Evolutionary conservation across 2,329 filamentous ascomycete species (phyloP), one percentile per base, ranked within the genome.

Genomic region (Hypoxylon sp.): DNA sequence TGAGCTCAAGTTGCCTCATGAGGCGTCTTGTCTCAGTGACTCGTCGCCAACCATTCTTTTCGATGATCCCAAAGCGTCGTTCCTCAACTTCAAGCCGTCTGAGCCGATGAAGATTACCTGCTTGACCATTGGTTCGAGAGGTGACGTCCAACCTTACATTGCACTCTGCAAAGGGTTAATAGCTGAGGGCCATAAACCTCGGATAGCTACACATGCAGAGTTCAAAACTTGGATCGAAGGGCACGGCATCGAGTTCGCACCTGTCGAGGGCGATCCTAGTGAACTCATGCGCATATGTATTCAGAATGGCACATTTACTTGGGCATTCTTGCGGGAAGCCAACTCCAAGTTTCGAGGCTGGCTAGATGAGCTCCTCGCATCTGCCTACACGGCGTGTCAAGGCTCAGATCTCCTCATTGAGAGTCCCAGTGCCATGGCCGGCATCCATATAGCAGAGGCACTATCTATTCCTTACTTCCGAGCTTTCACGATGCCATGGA

Each of bases 401-500:
- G 91, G 90, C 22, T 91, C 91, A 1, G 95, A 99, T 76, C 81
- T 99, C 30, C 83, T 99, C 38, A 97, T 99, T 65, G 96, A 99
- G 77, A 97, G 93, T 48, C 96, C 96, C 0, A 97, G 93, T 61
- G 93, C 96, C 12, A 99, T 99, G 96, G 93, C 91, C 0, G 96
- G 96, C 24, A 97, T 99, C 56, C 96, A 99, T 77, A 97, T 99
- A 70, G 96, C 96, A 1, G 96, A 99, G 80, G 93, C 93, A 22
- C 84, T 99, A 1, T 85, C 88, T 12, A 96, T 99, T 45, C 96
- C 96, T 0, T 99, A 99, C 78, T 98, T 98, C 82, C 89, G 96
- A 59, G 95, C 94, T 0, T 99, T 99, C 76, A 97, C 93, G 16
- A 99, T 99, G 96, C 96, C 96, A 0, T 99, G 96, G 96, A 97